Percentiles rank a stretch among this genome's conserved stretches.
Evolutionary conservation across 2,329 filamentous ascomycete species (phyloP).

Genomic region (Fusarium scirpi): DNA sequence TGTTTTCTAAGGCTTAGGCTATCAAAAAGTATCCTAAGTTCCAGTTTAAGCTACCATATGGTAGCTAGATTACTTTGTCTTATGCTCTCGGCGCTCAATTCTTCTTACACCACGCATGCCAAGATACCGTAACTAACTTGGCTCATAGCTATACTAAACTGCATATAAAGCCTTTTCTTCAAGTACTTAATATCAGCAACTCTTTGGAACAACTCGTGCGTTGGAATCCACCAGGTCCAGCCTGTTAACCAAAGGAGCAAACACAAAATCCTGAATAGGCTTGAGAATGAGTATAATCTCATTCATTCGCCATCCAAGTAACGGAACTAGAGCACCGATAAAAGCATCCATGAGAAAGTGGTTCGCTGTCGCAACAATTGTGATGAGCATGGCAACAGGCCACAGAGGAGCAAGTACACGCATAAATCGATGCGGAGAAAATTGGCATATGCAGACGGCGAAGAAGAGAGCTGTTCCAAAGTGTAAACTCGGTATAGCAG

Average conservation of each 20-base stretch:
- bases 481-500: constrained; percentile 63
- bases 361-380: constrained; percentile 56
- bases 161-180: neutral
- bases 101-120: neutral
- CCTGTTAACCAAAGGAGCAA: constrained; percentile 42
- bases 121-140: neutral
- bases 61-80: neutral
- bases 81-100: neutral
- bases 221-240: constrained; percentile 41
- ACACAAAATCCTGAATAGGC: constrained; percentile 47
- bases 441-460: constrained; percentile 51
- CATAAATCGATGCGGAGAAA: constrained; percentile 56
- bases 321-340: constrained; percentile 51
- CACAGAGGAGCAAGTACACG: constrained; percentile 55
- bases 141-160: neutral
- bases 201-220: constrained; percentile 34
- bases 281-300: constrained; percentile 44
- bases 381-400: constrained; percentile 57
- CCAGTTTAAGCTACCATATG: neutral
- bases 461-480: constrained; percentile 58
- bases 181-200: constrained; percentile 2
- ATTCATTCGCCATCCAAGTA: constrained; percentile 52
- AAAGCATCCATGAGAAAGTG: constrained; percentile 55
- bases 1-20: neutral
- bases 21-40: neutral